phyloP scores from a whole-genome alignment of 257 asterid genomes.

The Solanum etuberosum region DNA sequence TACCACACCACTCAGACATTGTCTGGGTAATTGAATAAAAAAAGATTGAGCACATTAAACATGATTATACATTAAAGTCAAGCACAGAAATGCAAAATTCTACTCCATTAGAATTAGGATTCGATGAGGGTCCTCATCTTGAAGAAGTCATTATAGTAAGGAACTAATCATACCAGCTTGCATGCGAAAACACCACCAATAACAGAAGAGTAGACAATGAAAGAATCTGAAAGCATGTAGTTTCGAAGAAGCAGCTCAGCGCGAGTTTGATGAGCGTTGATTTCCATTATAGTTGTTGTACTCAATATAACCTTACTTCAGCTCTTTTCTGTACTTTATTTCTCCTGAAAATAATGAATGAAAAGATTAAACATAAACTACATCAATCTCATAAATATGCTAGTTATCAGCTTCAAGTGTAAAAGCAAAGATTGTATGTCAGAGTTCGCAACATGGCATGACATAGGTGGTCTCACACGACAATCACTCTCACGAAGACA shows the following conservation, averaged over 20 bases:
- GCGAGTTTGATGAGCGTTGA: constrained; percentile 33
- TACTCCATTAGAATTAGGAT: background rate
- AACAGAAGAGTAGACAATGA: constrained; percentile 34
- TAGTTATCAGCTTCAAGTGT: background rate
- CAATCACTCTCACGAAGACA: background rate
- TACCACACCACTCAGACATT: background rate
- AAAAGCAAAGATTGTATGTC: background rate
- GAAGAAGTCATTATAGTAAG: background rate
- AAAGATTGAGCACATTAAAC: background rate
- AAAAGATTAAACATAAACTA: background rate
- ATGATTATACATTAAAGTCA: background rate
- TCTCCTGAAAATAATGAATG: background rate
- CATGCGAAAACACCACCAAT: constrained; percentile 47
- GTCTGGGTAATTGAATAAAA: background rate
- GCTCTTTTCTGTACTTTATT: background rate
- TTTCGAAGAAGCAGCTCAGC: constrained; percentile 35
- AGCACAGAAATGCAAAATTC: background rate
- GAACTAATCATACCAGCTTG: constrained; percentile 43
- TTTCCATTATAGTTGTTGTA: constrained; percentile 25
- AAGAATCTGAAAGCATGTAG: constrained; percentile 38
- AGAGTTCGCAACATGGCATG: background rate
- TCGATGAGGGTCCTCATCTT: background rate
- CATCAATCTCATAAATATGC: background rate
- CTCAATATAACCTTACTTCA: background rate
- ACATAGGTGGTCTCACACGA: background rate